A percentile compares a stretch with the other conserved stretches of the same genome.
phyloP scores from a whole-genome alignment of 768 basidiomycete species.

The Xerocomellus intermedius region DNA sequence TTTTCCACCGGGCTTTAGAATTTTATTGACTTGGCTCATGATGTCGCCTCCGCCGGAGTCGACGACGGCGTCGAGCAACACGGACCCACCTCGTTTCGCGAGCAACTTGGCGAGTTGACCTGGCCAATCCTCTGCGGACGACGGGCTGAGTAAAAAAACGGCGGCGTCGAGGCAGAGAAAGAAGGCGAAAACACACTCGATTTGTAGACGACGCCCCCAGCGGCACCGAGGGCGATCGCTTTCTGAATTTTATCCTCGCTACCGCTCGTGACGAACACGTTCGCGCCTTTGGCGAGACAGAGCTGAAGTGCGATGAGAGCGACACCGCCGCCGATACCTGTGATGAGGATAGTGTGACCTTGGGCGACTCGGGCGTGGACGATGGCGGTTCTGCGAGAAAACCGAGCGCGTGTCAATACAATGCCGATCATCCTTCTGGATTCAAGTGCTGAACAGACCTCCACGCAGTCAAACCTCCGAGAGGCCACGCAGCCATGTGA shows the following conservation, averaged over 20 bases:
- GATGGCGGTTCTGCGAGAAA: constrained; percentile 52
- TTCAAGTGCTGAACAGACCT: constrained; percentile 45
- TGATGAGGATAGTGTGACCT: constrained; percentile 76
- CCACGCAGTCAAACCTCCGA: constrained; percentile 81
- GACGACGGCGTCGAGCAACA: constrained; percentile 56
- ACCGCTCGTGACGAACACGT: constrained; percentile 82
- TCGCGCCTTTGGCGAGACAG: constrained; percentile 69
- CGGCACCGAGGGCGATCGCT: constrained; percentile 67
- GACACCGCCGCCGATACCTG: constrained; percentile 83
- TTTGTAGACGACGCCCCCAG: constrained; percentile 75
- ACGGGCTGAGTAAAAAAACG: not conserved
- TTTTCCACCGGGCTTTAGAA: constrained; percentile 56
- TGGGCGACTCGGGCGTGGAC: constrained; percentile 61
- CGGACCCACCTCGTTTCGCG: constrained; percentile 26
- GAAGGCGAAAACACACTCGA: constrained; percentile 42
- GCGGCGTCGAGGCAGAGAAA: not conserved
- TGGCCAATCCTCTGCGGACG: constrained; percentile 49
- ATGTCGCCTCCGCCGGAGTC: constrained; percentile 73
- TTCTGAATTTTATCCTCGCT: constrained; percentile 64
- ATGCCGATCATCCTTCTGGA: not conserved
- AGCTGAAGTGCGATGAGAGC: constrained; percentile 75
- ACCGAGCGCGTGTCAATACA: not conserved
- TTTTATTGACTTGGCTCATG: constrained; percentile 44
- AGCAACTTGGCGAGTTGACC: constrained; percentile 45
- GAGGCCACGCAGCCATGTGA: constrained; percentile 73